Percentiles rank a stretch among this genome's conserved stretches.
phyloP scores from a whole-genome alignment of 495 filamentous ascomycete genomes.

The Tetracladium setigerum region DNA sequence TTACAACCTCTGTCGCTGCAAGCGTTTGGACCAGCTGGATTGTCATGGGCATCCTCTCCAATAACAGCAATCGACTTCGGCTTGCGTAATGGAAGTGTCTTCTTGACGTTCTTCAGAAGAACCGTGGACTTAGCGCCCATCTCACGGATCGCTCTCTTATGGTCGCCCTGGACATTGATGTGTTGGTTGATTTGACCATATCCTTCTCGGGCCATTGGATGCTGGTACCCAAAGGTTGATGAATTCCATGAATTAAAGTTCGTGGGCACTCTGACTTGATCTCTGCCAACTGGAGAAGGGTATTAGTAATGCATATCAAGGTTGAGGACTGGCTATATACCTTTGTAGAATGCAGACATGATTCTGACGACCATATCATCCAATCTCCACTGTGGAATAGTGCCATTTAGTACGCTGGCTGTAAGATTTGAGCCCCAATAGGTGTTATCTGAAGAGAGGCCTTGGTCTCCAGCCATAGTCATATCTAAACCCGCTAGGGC shows the following conservation, averaged over 20 bases:
- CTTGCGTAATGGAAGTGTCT: constrained; percentile 66
- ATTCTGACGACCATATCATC: constrained; percentile 93
- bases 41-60: constrained; percentile 77
- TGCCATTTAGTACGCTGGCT: constrained; percentile 79
- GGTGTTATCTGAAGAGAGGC: constrained; percentile 60
- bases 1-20: constrained; percentile 79
- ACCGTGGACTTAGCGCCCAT: constrained; percentile 73
- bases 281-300: constrained; percentile 33
- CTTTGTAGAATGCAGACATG: constrained; percentile 87
- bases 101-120: constrained; percentile 75
- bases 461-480: constrained; percentile 87
- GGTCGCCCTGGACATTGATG: constrained; percentile 74
- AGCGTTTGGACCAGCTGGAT: constrained; percentile 74
- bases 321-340: no score
- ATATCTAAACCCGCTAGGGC: constrained; percentile 87
- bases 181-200: constrained; percentile 72
- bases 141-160: constrained; percentile 62
- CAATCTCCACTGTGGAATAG: constrained; percentile 81
- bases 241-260: constrained; percentile 87
- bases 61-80: constrained; percentile 75
- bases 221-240: constrained; percentile 64
- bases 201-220: constrained; percentile 51
- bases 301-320: no score
- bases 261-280: constrained; percentile 42
- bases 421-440: constrained; percentile 89